Evolutionary conservation across 192 early-diverging fungal genomes (phyloP).

Genomic region (Coemansia reversa): DNA sequence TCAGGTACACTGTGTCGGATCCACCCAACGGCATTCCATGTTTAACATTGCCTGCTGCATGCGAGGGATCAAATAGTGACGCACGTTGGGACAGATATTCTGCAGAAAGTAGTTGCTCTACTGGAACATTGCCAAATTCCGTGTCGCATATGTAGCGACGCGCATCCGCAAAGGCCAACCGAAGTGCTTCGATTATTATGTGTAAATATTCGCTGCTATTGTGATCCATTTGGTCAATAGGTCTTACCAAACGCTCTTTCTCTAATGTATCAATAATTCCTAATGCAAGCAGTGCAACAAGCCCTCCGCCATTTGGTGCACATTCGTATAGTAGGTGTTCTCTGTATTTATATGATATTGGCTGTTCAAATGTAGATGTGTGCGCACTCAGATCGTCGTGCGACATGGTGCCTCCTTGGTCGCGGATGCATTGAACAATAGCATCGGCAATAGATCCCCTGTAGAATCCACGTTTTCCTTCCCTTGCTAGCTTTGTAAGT

Average conservation of each 20-base stretch:
- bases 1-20: conserved; percentile 75
- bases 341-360: conserved; percentile 65
- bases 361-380: conserved; percentile 51
- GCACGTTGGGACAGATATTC: conserved; percentile 62
- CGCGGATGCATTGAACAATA: conserved; percentile 59
- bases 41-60: conserved; percentile 53
- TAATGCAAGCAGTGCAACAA: conserved; percentile 69
- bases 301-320: conserved; percentile 74
- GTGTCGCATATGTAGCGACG: conserved; percentile 68
- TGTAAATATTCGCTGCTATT: conserved; percentile 67
- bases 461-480: conserved; percentile 71
- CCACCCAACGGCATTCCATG: conserved; percentile 63
- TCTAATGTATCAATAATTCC: conserved; percentile 64
- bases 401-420: conserved; percentile 62
- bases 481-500: conserved; percentile 23
- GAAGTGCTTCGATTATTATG: conserved; percentile 64
- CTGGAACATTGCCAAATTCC: conserved; percentile 50
- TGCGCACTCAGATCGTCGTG: conserved; percentile 66
- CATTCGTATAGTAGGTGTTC: conserved; percentile 65
- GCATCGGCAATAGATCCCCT: conserved; percentile 63
- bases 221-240: conserved; percentile 52
- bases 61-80: conserved; percentile 53
- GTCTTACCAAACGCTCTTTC: conserved; percentile 22
- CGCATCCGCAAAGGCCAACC: conserved; percentile 79
- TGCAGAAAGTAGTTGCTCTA: conserved; percentile 54